A percentile compares a stretch with the other conserved stretches of the same genome.
These are phyloP conservation scores for Fusarium succisae DNA, from an alignment of 2,329 filamentous ascomycete species.

Conservation along the genomic window DNA sequence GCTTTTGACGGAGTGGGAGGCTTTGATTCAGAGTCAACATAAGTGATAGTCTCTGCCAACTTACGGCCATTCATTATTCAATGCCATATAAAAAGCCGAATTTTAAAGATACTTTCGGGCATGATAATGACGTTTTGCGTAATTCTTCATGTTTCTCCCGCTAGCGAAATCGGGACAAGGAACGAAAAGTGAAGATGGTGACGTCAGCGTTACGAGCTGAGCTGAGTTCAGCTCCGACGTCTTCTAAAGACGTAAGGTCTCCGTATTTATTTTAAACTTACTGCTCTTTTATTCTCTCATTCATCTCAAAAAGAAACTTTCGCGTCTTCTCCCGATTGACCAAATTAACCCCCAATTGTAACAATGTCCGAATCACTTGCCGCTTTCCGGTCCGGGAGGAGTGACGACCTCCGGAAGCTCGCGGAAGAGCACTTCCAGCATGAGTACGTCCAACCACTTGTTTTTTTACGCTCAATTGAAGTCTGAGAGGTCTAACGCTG, in stretches of 20 bases:
- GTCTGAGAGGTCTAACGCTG: neutral
- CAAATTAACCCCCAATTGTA: rapidly evolving
- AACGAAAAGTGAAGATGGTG: no score
- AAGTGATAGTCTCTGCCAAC: neutral
- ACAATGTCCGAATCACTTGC: neutral
- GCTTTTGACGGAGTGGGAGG: slow-evolving; percentile 8
- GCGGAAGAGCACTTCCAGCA: slow-evolving; percentile 2
- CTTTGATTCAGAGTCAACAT: neutral
- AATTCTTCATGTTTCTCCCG: neutral
- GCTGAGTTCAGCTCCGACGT: neutral
- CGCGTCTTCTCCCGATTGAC: no score
- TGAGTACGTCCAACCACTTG: neutral
- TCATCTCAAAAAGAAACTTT: rapidly evolving
- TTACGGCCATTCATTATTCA: no score
- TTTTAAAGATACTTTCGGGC: neutral
- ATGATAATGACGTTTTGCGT: neutral
- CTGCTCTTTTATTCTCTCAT: no score
- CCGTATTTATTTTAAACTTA: no score
- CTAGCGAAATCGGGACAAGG: neutral
- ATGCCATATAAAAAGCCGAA: neutral
- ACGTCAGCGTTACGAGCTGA: neutral
- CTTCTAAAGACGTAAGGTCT: neutral
- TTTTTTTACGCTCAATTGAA: neutral
- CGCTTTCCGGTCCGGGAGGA: neutral
- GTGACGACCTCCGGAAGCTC: neutral